Evolutionary conservation across 169 alveolate genomes (phyloP), one percentile per base, ranked within the genome.

Genomic region (Eimeria falciformis): DNA sequence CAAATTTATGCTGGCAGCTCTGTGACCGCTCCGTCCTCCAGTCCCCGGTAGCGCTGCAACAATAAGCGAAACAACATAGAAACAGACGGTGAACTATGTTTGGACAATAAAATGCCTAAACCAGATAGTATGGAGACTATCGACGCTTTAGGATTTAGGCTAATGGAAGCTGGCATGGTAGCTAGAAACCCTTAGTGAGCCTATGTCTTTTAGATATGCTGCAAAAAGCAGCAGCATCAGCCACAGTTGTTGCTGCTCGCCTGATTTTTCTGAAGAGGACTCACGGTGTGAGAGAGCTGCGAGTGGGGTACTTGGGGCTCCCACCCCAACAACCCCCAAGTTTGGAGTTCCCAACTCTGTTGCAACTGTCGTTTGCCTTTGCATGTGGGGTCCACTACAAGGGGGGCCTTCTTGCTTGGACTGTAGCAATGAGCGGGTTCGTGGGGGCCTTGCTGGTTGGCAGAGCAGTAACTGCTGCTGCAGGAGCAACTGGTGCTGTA

Each of bases 221-320:
- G n/a, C n/a, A n/a, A n/a, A n/a, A n/a, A n/a, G n/a, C n/a, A n/a
- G n/a, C n/a, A n/a, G n/a, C n/a, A n/a, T 25, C 25, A 5, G 11
- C 47, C 12, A 0, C 47, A 21, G 0, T 6, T 3, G 17, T 37
- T 0, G 50, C 58, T 27, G 18, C 73, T 33, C 53, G 47, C 89
- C 89, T 53, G 89, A 27, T 33, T 53, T 17, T 6, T 81, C 75
- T 18, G 75, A 23, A n/a, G 71, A 56, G 18, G 77, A 5, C 3
- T 81, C 89, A 55, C 89, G 89, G 27, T 75, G 89, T 23, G 89
- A 81, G 27, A 81, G 21, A n/a, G 37, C 55, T 81, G n/a, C n/a
- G 75, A 65, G 75, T 12, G 89, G 29, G 12, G 37, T 81, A 14
- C 89, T 65, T 27, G 89, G 89, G 25, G 89, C 56, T 11, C 73